These are phyloP conservation scores for Yamadazyma pseudoaaseri DNA, from an alignment of 1,139 yeast genomes.

Conservation along the genomic window DNA sequence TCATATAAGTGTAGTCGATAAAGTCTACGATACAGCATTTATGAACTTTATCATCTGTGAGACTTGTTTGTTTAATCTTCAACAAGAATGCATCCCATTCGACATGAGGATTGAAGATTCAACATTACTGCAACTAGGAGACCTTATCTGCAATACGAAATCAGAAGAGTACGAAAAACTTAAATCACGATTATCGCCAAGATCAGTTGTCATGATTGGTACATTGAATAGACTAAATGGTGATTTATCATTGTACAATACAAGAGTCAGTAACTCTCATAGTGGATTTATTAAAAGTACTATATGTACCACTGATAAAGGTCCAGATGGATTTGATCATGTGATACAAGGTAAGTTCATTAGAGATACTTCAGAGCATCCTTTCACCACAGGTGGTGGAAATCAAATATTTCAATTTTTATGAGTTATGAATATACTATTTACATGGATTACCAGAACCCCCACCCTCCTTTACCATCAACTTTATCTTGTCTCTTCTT, in stretches of 20 bases:
- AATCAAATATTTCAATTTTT: slow-evolving; percentile 10
- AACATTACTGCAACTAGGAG: not conserved
- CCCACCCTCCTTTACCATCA: slow-evolving; percentile 49
- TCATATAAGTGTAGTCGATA: not conserved
- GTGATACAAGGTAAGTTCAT: not conserved
- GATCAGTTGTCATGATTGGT: not conserved
- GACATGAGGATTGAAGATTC: slow-evolving; percentile 1
- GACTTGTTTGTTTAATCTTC: slow-evolving; percentile 10
- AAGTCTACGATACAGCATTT: slow-evolving; percentile 1
- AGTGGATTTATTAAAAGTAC: not conserved
- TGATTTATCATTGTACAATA: not conserved
- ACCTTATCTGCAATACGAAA: not conserved
- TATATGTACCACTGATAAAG: not conserved
- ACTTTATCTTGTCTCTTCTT: slow-evolving; percentile 37
- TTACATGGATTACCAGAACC: slow-evolving; percentile 32
- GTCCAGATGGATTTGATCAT: slow-evolving; percentile 1
- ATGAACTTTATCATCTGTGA: slow-evolving; percentile 10
- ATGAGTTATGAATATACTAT: slow-evolving; percentile 1
- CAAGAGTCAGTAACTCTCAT: not conserved
- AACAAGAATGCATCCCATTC: slow-evolving; percentile 7
- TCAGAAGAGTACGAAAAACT: not conserved
- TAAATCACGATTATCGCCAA: not conserved
- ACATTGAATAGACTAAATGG: not conserved
- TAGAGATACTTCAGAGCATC: slow-evolving; percentile 2
- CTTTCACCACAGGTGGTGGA: slow-evolving; percentile 15